Conservation (phyloP, 2,329 filamentous ascomycete genomes). For the Aschersonia sp. region DNA sequence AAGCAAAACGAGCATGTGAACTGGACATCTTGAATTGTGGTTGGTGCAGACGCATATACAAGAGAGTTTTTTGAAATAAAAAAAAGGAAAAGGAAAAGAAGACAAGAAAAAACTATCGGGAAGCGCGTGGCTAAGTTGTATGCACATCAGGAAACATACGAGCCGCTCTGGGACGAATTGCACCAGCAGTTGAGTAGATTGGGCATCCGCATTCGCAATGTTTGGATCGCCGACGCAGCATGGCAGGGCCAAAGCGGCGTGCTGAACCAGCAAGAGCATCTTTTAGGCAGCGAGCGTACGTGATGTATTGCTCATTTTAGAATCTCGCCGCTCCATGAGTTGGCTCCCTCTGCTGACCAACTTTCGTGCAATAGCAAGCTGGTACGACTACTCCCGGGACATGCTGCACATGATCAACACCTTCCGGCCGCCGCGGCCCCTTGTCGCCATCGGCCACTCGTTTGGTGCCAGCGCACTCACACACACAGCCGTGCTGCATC, state of each 20-base stretch:
- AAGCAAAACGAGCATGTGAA: no score
- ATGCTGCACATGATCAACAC: constrained; percentile 73
- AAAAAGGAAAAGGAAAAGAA: no score
- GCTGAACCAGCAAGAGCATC: constrained; percentile 50
- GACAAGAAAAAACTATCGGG: no score
- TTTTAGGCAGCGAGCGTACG: constrained; percentile 71
- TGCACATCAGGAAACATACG: constrained; percentile 61
- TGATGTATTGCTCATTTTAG: not conserved
- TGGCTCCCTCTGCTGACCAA: not conserved
- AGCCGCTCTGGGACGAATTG: constrained; percentile 81
- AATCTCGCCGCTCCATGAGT: not conserved
- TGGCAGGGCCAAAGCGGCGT: constrained; percentile 69
- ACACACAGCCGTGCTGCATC: constrained; percentile 62
- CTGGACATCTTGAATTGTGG: no score
- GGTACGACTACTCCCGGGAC: constrained; percentile 77
- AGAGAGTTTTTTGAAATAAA: no score
- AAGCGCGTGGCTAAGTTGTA: no score
- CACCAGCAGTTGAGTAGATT: constrained; percentile 38
- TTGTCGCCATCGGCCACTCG: constrained; percentile 78
- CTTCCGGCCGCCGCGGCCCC: constrained; percentile 65
- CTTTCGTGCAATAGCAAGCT: constrained; percentile 43
- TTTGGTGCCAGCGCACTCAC: constrained; percentile 67
- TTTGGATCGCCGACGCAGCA: constrained; percentile 85
- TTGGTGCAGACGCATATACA: no score
- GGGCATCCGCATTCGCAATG: constrained; percentile 58